Conservation (phyloP, 129 eudicot species). For the Flaveria linearis region DNA sequence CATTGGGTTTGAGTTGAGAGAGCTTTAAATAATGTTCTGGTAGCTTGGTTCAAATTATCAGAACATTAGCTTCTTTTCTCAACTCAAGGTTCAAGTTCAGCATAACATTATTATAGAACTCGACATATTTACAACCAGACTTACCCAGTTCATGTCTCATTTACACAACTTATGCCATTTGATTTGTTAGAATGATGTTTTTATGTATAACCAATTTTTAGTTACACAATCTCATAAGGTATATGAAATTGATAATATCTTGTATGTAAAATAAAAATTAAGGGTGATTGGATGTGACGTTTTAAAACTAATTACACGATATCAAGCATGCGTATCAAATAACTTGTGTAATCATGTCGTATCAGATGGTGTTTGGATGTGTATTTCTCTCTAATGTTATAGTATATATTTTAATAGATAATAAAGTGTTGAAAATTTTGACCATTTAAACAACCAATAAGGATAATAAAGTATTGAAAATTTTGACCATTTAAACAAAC, state of each 20-base stretch:
- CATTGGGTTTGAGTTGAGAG: neutral
- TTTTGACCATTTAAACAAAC: neutral
- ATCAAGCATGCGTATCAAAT: neutral
- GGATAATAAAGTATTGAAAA: no score
- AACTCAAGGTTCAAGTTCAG: neutral
- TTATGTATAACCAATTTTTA: neutral
- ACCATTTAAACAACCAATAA: neutral
- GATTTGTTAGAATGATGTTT: constrained; percentile 1
- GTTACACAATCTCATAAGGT: neutral
- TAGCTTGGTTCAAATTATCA: neutral
- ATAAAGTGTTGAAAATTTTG: neutral
- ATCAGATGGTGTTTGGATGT: constrained; percentile 32
- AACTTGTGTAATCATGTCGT: constrained; percentile 17
- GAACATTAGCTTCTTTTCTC: neutral
- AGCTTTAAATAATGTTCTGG: neutral
- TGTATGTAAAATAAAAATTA: constrained; percentile 4
- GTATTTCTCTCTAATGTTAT: neutral
- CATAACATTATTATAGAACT: neutral
- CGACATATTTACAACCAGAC: neutral
- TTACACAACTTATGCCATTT: neutral
- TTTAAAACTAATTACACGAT: constrained; percentile 4
- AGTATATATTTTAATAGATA: neutral
- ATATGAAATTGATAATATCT: neutral
- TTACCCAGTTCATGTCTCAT: neutral
- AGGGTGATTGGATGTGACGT: constrained; percentile 29